phyloP scores from a whole-genome alignment of 129 eudicot species.

The carrot (Daucus carota) region DH1_v3.0 NC_030385.2:38846501-38847000 shows the following conservation, averaged over 20 bases:
- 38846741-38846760: neutral
- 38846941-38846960: constrained; percentile 99
- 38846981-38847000: constrained; percentile 12
- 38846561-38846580: neutral
- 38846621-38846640: neutral
- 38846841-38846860: constrained; percentile 25
- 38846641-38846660: constrained; percentile 4
- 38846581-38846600: neutral
- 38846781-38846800: neutral
- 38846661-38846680: neutral
- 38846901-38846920: constrained; percentile 58
- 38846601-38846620: neutral
- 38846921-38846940: constrained; percentile 99
- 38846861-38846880: constrained; percentile 42
- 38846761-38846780: neutral
- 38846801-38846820: constrained; percentile 15
- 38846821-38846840: neutral
- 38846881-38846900: constrained; percentile 79
- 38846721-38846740: neutral
- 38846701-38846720: constrained; percentile 6
- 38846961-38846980: constrained; percentile 53
- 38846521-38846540: neutral
- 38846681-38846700: too few species aligned
- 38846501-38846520: neutral
- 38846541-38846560: neutral